These are phyloP conservation scores for Gamsiella multidivaricata DNA, from an alignment of 192 early-diverging fungal species.

Conservation along the genomic window DNA sequence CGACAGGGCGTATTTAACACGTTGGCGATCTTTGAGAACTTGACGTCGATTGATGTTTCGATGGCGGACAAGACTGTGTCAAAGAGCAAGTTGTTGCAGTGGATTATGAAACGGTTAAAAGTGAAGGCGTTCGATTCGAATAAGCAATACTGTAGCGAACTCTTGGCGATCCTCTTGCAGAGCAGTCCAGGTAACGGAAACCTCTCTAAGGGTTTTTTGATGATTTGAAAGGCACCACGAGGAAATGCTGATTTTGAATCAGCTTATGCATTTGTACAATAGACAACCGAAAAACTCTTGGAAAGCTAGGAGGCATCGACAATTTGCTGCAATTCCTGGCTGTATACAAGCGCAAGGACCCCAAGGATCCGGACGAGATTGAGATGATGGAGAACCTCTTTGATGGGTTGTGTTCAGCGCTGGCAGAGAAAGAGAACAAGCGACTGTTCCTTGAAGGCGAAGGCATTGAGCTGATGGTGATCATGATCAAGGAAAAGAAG, in stretches of 20 bases:
- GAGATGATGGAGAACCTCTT: constrained; percentile 96
- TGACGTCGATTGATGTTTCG: constrained; percentile 77
- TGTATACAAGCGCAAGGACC: constrained; percentile 75
- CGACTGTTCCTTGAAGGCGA: constrained; percentile 80
- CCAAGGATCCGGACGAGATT: constrained; percentile 83
- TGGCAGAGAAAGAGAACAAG: constrained; percentile 79
- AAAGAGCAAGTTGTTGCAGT: constrained; percentile 76
- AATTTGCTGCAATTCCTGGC: constrained; percentile 74
- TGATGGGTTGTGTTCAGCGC: constrained; percentile 78
- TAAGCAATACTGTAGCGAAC: constrained; percentile 87
- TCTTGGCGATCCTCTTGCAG: constrained; percentile 88
- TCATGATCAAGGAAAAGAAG: constrained; percentile 89
- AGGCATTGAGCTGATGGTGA: constrained; percentile 91
- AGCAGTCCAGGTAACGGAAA: constrained; percentile 61
- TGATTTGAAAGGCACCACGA: not conserved
- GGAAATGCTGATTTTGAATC: no score
- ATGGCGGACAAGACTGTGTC: constrained; percentile 72
- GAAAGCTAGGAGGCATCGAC: constrained; percentile 71
- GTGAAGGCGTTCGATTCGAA: constrained; percentile 80
- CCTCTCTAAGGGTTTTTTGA: constrained; percentile 8
- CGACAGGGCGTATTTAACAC: constrained; percentile 88
- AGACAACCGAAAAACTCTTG: constrained; percentile 61
- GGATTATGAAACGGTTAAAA: constrained; percentile 77
- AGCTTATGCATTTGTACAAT: no score
- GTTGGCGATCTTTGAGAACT: constrained; percentile 88